phyloP scores from a whole-genome alignment of 208 protist genomes.

The Leishmania tropica region DNA sequence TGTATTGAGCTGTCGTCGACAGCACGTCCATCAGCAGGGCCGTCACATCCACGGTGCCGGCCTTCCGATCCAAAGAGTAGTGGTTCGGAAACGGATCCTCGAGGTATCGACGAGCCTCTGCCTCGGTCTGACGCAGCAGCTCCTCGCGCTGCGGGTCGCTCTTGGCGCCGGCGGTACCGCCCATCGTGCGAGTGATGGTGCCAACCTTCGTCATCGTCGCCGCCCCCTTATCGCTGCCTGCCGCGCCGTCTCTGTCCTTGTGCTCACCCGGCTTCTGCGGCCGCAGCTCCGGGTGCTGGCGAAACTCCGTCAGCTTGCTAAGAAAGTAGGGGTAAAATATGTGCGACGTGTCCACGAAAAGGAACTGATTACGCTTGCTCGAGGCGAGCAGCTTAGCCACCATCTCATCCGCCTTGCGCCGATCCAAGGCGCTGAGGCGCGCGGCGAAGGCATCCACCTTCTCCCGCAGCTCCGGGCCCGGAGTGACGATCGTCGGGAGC shows the following conservation, averaged over 20 bases:
- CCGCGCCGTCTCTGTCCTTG: conserved; percentile 21
- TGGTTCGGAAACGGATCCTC: conserved; percentile 78
- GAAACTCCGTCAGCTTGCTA: conserved; percentile 81
- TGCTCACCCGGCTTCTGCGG: conserved; percentile 41
- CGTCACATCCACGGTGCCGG: conserved; percentile 71
- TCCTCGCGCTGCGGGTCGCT: conserved; percentile 68
- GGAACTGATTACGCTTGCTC: conserved; percentile 73
- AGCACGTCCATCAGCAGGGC: conserved; percentile 75
- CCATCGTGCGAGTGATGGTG: conserved; percentile 62
- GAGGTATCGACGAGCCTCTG: conserved; percentile 74
- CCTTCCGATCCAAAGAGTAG: conserved; percentile 69
- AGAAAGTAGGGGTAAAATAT: conserved; percentile 92
- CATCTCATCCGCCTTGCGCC: conserved; percentile 80
- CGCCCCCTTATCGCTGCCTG: conserved; percentile 15
- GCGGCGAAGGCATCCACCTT: conserved; percentile 81
- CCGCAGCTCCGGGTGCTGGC: conserved; percentile 69
- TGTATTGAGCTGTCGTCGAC: conserved; percentile 82
- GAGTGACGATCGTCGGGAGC: conserved; percentile 72
- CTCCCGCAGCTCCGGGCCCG: conserved; percentile 78
- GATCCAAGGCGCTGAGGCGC: conserved; percentile 68
- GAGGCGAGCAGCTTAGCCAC: conserved; percentile 82
- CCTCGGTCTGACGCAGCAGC: conserved; percentile 67
- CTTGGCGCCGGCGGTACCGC: conserved; percentile 50
- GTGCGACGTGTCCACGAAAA: conserved; percentile 82
- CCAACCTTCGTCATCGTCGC: conserved; percentile 31